Conservation (phyloP, 345 rosid genomes). For the Laguncularia racemosa region DNA sequence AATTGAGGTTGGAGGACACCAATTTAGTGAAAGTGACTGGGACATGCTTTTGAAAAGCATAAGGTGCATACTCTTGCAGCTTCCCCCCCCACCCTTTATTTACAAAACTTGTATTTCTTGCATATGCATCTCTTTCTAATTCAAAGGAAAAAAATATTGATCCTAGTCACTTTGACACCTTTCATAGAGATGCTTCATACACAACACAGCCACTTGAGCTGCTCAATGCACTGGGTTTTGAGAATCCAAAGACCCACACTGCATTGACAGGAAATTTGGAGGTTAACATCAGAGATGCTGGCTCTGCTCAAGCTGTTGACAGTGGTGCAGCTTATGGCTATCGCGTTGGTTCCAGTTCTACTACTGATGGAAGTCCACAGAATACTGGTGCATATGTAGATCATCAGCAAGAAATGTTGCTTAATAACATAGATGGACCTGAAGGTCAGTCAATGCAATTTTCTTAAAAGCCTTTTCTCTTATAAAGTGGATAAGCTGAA, state of each 20-base stretch:
- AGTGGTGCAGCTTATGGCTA: conserved; percentile 25
- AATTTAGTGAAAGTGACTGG: conserved; percentile 93
- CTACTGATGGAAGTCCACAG: conserved; percentile 23
- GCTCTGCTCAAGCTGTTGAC: conserved; percentile 3
- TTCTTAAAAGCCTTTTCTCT: not conserved
- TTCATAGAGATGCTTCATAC: conserved; percentile 83
- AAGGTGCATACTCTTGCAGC: conserved; percentile 39
- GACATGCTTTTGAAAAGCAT: conserved; percentile 93
- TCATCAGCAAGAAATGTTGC: conserved; percentile 30
- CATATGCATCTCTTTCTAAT: not conserved
- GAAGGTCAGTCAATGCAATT: conserved; percentile 41
- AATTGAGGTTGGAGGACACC: conserved; percentile 98
- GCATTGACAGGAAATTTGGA: conserved; percentile 39
- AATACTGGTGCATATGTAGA: conserved; percentile 17
- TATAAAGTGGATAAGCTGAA: too few relatives aligned
- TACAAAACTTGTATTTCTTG: not conserved
- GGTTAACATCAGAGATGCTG: conserved; percentile 18
- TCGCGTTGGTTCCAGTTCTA: conserved; percentile 29
- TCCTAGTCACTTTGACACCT: conserved; percentile 12
- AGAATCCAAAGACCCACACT: conserved; percentile 29
- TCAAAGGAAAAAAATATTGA: not conserved
- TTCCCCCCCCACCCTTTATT: not conserved
- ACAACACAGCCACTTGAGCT: conserved; percentile 97
- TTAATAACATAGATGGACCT: conserved; percentile 42
- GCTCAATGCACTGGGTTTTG: conserved; percentile 68